Evolutionary conservation across 129 eudicot genomes (phyloP).

Genomic region (Dittrichia graveolens): DNA sequence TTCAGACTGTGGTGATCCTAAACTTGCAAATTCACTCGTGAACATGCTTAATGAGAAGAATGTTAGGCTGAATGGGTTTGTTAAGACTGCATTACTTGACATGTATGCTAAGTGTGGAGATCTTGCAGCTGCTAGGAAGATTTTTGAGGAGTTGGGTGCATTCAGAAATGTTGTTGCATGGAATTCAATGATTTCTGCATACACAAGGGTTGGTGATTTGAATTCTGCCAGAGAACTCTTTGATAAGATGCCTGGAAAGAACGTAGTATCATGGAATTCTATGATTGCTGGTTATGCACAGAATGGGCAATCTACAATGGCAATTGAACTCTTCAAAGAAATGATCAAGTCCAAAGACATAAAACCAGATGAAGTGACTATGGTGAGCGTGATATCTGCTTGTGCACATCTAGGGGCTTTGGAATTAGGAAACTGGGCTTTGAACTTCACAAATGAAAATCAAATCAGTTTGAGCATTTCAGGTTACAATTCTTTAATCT

Average conservation of each 20-base stretch:
- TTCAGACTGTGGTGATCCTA: slow-evolving; percentile 58
- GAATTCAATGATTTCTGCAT: slow-evolving; percentile 83
- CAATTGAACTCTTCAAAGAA: slow-evolving; percentile 64
- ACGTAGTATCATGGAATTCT: slow-evolving; percentile 82
- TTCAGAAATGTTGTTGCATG: slow-evolving; percentile 58
- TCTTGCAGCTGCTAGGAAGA: slow-evolving; percentile 57
- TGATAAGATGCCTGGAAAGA: slow-evolving; percentile 58
- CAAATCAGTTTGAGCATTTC: slow-evolving; percentile 52
- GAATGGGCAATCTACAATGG: slow-evolving; percentile 69
- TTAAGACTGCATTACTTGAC: slow-evolving; percentile 76
- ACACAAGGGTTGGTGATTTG: slow-evolving; percentile 69
- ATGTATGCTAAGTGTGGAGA: slow-evolving; percentile 86
- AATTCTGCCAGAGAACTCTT: slow-evolving; percentile 65
- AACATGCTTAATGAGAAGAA: slow-evolving; percentile 47
- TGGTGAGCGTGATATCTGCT: slow-evolving; percentile 77
- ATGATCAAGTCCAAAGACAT: slow-evolving; percentile 38
- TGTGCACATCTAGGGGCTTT: slow-evolving; percentile 88
- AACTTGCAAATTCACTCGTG: slow-evolving; percentile 52
- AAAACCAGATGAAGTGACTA: slow-evolving; percentile 77
- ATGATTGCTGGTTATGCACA: slow-evolving; percentile 85
- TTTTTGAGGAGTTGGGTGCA: slow-evolving; percentile 56
- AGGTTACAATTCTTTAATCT: slow-evolving; percentile 69
- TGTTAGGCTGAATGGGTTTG: slow-evolving; percentile 44
- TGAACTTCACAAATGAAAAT: slow-evolving; percentile 32
- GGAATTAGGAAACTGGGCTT: slow-evolving; percentile 71